Evolutionary conservation across 805 yeast species (phyloP).

Genomic region (Myxozyma monticola): DNA sequence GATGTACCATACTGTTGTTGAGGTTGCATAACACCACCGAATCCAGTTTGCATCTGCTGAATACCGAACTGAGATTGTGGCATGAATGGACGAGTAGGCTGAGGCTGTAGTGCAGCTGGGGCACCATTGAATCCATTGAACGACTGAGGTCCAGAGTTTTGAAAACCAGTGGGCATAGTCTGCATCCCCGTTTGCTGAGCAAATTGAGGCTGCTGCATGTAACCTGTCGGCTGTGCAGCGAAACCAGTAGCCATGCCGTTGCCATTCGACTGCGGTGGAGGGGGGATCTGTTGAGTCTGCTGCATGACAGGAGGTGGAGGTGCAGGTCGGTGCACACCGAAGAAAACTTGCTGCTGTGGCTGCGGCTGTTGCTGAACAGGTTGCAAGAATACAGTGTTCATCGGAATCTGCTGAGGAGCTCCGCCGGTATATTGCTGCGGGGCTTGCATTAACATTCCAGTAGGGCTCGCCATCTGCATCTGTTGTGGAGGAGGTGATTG

Average conservation of each 20-base stretch:
- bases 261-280: constrained; percentile 6
- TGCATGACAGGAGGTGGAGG: constrained; percentile 19
- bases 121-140: too few species aligned
- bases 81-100: constrained; percentile 22
- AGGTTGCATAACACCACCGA: constrained; percentile 20
- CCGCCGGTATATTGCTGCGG: constrained; percentile 1
- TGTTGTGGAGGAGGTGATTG: constrained; percentile 12
- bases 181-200: constrained; percentile 5
- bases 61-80: constrained; percentile 29
- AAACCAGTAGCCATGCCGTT: not conserved
- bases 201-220: constrained; percentile 6
- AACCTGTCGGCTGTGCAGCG: constrained; percentile 19
- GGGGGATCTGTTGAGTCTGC: constrained; percentile 7
- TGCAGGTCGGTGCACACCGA: constrained; percentile 22
- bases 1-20: constrained; percentile 4
- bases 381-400: constrained; percentile 3
- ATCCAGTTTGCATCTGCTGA: constrained; percentile 28
- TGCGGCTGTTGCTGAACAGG: constrained; percentile 12
- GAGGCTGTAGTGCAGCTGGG: constrained; percentile 49
- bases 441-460: constrained; percentile 5
- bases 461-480: constrained; percentile 3
- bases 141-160: too few species aligned
- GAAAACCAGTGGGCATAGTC: constrained; percentile 49
- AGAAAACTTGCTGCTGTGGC: constrained; percentile 18
- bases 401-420: constrained; percentile 7